Base-by-base conservation (phyloP, 129 eudicot species). In the Tagetes erecta region DNA sequence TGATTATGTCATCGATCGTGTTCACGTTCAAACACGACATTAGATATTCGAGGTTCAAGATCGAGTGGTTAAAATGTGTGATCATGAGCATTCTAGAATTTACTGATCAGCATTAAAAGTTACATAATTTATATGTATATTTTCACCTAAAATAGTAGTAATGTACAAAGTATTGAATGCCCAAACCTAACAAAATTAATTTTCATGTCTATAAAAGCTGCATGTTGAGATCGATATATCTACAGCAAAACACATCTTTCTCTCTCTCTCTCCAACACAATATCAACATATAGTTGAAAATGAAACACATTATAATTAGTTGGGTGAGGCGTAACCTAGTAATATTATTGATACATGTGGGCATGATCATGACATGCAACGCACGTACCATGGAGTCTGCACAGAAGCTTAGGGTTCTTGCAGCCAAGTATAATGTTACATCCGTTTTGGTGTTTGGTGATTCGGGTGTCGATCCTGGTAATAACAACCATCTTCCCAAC, bases 381-480 rank as follows among this genome's bases (percentile, higher is more conserved):
- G 82, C 82, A 71, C 63, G 38, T 64, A 81, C 70, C 42, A 37
- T 67, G 12, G 74, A 38, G 58, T 33, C 4, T 49, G 44, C n/a
- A 7, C 59, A 49, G 44, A 80, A 62, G 55, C 79, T 83, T 47
- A 83, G 85, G 85, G 63, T 41, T 66, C 27, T 67, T 20, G 90
- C 81, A 27, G 72, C 83, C 5, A 71, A 83, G 78, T 74, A 82
- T 31, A 86, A 89, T 36, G 71, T 82, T 63, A 79, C 87, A 35
- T 86, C 87, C 76, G 39, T 89, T 47, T 6, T 86, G 49, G 88
- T 87, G 56, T 87, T 90, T 68, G 96, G 96, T 0, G 96, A 90
- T 74, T 90, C 96, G 3, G 79, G 88, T 68, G 96, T 87, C 0
- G 96, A 89, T 82, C 92, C 92, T 10, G 96, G 96, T 8, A 87